These are phyloP conservation scores for Sphagnum fallax DNA, from an alignment of 228 moss, liverwort and hornwort genomes.

Conservation along the genomic window DNA sequence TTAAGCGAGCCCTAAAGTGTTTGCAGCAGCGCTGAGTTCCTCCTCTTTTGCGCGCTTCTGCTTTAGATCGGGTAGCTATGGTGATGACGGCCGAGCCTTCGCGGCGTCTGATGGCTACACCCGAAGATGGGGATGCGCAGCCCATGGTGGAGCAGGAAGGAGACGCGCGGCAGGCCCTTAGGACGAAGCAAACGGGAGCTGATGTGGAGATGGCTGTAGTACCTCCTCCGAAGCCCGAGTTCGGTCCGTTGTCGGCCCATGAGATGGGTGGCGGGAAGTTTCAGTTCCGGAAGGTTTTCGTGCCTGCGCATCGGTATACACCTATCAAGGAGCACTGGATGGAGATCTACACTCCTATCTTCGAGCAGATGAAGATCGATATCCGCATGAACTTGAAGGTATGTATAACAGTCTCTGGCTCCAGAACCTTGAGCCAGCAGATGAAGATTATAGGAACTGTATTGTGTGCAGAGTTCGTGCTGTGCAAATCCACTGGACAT, in stretches of 20 bases:
- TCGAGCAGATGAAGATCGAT: conserved; percentile 93
- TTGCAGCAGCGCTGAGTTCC: too few relatives aligned
- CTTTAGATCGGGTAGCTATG: too few relatives aligned
- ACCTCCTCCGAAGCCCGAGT: conserved; percentile 41
- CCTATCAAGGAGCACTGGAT: conserved; percentile 91
- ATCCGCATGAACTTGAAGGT: conserved; percentile 96
- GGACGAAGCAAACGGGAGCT: neutral
- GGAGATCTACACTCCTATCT: conserved; percentile 84
- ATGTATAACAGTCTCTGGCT: neutral
- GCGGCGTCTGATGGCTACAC: too few relatives aligned
- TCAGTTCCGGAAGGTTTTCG: conserved; percentile 79
- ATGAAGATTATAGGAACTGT: too few relatives aligned
- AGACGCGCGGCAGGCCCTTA: conserved; percentile 9
- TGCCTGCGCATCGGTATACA: conserved; percentile 77
- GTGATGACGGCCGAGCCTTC: too few relatives aligned
- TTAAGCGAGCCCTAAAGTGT: too few relatives aligned
- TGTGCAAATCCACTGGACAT: too few relatives aligned
- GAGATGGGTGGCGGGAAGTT: conserved; percentile 82
- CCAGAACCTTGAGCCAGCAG: too few relatives aligned
- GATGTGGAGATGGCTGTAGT: conserved; percentile 21
- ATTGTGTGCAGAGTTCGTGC: too few relatives aligned
- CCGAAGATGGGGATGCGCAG: neutral
- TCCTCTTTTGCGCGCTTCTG: too few relatives aligned
- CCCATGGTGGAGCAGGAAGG: conserved; percentile 36
- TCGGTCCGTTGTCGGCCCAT: conserved; percentile 75